Evolutionary conservation across 306 rosid genomes (phyloP), one percentile per base, ranked within the genome.

Genomic region (Citrullus mucosospermus): DNA sequence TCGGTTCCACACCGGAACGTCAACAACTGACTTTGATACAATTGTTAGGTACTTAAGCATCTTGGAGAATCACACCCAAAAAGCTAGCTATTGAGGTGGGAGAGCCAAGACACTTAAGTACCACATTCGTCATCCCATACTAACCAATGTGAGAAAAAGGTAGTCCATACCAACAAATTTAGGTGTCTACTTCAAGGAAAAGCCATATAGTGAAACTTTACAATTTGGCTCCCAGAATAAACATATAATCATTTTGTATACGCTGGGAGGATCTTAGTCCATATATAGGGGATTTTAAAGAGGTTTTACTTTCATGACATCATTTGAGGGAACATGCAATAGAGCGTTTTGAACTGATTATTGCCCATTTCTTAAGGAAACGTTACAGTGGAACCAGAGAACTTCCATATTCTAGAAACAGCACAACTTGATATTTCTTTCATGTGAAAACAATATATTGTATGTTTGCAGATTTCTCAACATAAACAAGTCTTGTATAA

Each of bases 251-350:
- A 34, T 36, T 6, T 1, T 5, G 17, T 8, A 36, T 16, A 17
- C 9, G 12, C 50, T 44, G 50, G 14, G 50, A 65, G 48, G 39
- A 63, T 32, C 46, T 34, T 34, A 34, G 12, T 63, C 70, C 7
- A 3, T 48, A 66, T 43, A 10, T n/a, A 43, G 17, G 54, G 17
- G 8, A 18, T 54, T 61, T 66, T 63, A 66, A 66, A 66, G 73
- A 32, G 73, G 73, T 66, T 66, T 66, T 66, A 17, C 73, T 66
- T 66, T 63, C 48, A 66, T 18, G 73, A 66, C 73, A 66, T 17
- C 73, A 17, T 39, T 38, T 17, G 14, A 46, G 25, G 48, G 25
- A 65, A 65, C 11, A 9, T 10, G 17, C 54, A 38, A 41, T 69
- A 25, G 38, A 44, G 34, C 5, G 20, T 41, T 69, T 25, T 44